Conservation (phyloP, 805 yeast species). For the Lipomyces sp. region DNA sequence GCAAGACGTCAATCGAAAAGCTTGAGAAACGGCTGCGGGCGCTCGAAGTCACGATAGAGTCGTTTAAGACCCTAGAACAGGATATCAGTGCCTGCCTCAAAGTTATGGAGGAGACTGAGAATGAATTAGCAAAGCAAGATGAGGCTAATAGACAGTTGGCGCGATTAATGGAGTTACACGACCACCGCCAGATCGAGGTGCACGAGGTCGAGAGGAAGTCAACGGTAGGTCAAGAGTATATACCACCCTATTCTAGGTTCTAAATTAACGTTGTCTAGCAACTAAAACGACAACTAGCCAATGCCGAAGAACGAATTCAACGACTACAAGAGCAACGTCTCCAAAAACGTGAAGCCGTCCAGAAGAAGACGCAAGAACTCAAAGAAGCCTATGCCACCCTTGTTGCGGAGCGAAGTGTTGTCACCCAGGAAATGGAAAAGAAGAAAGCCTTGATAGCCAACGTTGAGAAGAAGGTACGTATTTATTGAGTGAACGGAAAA, state of each 20-base stretch:
- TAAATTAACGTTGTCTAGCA: slow-evolving; percentile 45
- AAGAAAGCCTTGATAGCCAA: slow-evolving; percentile 55
- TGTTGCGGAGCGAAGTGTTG: slow-evolving; percentile 54
- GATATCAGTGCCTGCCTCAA: slow-evolving; percentile 52
- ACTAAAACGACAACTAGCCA: slow-evolving; percentile 56
- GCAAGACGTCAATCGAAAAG: slow-evolving; percentile 48
- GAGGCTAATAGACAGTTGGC: slow-evolving; percentile 48
- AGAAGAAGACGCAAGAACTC: slow-evolving; percentile 52
- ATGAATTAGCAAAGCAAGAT: slow-evolving; percentile 54
- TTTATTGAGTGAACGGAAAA: slow-evolving; percentile 25
- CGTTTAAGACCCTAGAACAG: slow-evolving; percentile 59
- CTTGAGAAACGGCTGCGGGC: slow-evolving; percentile 58
- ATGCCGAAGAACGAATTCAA: slow-evolving; percentile 54
- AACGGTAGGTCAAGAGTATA: slow-evolving; percentile 16
- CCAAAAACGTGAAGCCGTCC: slow-evolving; percentile 52
- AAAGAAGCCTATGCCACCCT: slow-evolving; percentile 55
- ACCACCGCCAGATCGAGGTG: slow-evolving; percentile 48
- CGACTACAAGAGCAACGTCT: slow-evolving; percentile 53
- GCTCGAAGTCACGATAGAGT: slow-evolving; percentile 59
- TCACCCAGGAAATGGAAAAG: slow-evolving; percentile 55
- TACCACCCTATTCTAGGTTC: neutral
- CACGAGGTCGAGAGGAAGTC: slow-evolving; percentile 51
- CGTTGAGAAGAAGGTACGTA: slow-evolving; percentile 50
- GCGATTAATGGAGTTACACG: slow-evolving; percentile 51
- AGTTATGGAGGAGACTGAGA: slow-evolving; percentile 56